Percentiles rank a stretch among this genome's conserved stretches.
These are phyloP conservation scores for Alternaria ventricosa DNA, from an alignment of 2,329 filamentous ascomycete species.

Conservation along the genomic window DNA sequence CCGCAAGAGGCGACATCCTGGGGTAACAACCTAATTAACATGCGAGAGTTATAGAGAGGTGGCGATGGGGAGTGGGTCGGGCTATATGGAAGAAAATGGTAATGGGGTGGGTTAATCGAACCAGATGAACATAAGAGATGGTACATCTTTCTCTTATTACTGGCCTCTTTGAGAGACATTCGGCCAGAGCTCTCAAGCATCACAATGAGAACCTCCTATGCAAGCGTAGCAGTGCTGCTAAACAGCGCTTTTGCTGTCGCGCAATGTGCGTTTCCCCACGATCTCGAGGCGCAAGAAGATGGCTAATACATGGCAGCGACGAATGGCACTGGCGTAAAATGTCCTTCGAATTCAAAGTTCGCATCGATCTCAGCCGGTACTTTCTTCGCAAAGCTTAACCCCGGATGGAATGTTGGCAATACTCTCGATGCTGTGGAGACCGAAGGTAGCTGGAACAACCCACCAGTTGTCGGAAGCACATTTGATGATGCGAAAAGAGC, in stretches of 20 bases:
- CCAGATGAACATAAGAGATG: neutral
- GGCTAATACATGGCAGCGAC: neutral
- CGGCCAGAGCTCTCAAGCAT: neutral
- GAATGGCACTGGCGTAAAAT: conserved; percentile 37
- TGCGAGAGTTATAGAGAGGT: neutral
- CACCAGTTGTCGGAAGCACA: conserved; percentile 56
- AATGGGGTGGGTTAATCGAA: neutral
- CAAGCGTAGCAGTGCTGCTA: conserved; percentile 18
- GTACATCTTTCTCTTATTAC: conserved; percentile 5
- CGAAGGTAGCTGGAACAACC: conserved; percentile 67
- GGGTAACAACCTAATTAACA: conserved; percentile 12
- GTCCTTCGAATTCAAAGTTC: conserved; percentile 52
- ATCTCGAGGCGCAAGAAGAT: no score
- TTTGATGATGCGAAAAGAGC: conserved; percentile 61
- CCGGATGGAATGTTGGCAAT: conserved; percentile 68
- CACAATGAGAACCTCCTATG: conserved; percentile 5
- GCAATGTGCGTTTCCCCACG: conserved; percentile 13
- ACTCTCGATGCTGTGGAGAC: conserved; percentile 63
- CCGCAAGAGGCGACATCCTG: neutral
- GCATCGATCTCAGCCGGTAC: conserved; percentile 54
- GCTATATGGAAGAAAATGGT: conserved; percentile 1
- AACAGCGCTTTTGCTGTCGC: conserved; percentile 18
- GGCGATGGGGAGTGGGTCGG: neutral
- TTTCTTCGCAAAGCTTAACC: conserved; percentile 58
- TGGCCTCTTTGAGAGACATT: neutral